These are phyloP conservation scores for Penicillium rolfsii DNA, from an alignment of 2,329 filamentous ascomycete species.

Conservation along the genomic window DNA sequence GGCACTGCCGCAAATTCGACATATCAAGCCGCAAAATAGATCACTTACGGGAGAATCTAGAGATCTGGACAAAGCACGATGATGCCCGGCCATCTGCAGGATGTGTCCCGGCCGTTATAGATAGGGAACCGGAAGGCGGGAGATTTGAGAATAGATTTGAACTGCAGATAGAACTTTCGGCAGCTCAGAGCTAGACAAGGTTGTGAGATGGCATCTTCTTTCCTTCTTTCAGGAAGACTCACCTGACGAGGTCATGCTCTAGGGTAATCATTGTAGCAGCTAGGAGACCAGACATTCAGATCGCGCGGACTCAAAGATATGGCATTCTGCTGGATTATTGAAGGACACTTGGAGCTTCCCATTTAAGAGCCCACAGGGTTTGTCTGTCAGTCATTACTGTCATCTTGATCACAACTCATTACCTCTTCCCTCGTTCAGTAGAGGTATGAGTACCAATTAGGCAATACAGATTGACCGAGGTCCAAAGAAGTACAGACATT, in stretches of 20 bases:
- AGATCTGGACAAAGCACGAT: too few relatives aligned
- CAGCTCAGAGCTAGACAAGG: background rate
- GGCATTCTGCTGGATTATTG: too few relatives aligned
- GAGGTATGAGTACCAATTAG: background rate
- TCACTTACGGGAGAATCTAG: background rate
- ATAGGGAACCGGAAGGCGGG: too few relatives aligned
- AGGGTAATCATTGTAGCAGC: too few relatives aligned
- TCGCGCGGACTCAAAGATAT: too few relatives aligned
- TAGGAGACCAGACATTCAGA: background rate
- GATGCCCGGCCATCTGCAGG: too few relatives aligned
- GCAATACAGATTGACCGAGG: background rate
- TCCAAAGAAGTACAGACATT: too few relatives aligned
- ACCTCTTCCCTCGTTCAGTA: background rate
- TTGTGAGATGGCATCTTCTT: background rate
- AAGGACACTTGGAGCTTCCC: too few relatives aligned
- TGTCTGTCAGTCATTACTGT: background rate
- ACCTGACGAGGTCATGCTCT: too few relatives aligned
- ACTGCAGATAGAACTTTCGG: background rate
- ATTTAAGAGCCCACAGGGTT: background rate
- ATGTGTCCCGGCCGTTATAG: too few relatives aligned
- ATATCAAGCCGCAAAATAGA: background rate
- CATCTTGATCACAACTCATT: background rate
- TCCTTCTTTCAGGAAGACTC: too few relatives aligned
- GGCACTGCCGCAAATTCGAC: background rate
- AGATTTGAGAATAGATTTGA: background rate